These are phyloP conservation scores for Corylus americana DNA, from an alignment of 306 rosid genomes.

Conservation along the genomic window DNA sequence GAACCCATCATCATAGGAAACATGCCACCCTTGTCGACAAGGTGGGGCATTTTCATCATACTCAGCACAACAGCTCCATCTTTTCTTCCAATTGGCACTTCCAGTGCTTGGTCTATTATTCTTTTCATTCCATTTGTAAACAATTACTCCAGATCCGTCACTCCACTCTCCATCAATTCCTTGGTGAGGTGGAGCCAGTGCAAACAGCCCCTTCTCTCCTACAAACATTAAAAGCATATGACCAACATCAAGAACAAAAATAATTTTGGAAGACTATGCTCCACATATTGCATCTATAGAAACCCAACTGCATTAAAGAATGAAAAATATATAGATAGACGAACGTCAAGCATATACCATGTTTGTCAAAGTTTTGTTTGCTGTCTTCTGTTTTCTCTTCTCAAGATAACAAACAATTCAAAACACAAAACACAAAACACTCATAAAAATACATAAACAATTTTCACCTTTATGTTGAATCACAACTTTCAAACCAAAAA, in stretches of 20 bases:
- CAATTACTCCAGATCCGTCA: slow-evolving; percentile 71
- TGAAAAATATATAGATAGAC: no score
- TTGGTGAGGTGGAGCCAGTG: slow-evolving; percentile 77
- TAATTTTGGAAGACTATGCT: neutral
- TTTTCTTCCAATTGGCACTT: slow-evolving; percentile 60
- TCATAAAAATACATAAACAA: no score
- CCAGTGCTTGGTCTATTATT: slow-evolving; percentile 70
- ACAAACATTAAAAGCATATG: slow-evolving; percentile 1
- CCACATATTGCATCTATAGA: neutral
- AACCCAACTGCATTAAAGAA: neutral
- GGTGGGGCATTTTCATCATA: slow-evolving; percentile 61
- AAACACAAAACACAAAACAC: no score
- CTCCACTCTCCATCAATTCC: slow-evolving; percentile 91
- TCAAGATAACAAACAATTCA: no score
- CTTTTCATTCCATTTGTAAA: slow-evolving; percentile 75
- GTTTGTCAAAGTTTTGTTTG: no score
- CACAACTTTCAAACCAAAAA: no score
- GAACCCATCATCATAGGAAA: slow-evolving; percentile 76
- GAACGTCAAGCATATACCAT: no score
- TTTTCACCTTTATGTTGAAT: no score
- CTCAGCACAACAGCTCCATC: slow-evolving; percentile 86
- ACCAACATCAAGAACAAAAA: neutral
- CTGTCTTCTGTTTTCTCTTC: no score
- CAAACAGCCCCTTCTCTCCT: slow-evolving; percentile 72
- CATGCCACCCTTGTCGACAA: slow-evolving; percentile 65